Conservation (phyloP, 768 basidiomycete genomes). For the Piloderma croceum region DNA sequence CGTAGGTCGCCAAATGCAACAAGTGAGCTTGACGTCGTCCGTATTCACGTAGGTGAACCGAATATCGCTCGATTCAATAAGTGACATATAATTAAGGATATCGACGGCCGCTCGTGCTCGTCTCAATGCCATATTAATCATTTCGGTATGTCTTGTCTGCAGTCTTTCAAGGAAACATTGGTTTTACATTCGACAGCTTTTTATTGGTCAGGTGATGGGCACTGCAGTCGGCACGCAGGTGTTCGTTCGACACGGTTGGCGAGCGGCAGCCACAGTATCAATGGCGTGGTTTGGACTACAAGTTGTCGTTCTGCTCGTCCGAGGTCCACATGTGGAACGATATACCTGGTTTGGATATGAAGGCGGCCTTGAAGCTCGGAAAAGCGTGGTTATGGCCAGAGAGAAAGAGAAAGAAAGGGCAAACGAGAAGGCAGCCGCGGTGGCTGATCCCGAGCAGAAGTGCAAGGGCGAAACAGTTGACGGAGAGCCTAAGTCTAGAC, state of each 20-base stretch:
- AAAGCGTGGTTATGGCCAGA: conserved; percentile 23
- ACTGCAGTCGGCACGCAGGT: conserved; percentile 69
- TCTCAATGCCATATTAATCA: conserved; percentile 69
- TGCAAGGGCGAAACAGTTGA: no score
- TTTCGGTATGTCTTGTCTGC: conserved; percentile 55
- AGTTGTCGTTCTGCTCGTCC: conserved; percentile 49
- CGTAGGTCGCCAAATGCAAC: conserved; percentile 65
- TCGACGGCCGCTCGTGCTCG: conserved; percentile 53
- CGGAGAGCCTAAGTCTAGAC: no score
- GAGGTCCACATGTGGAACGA: conserved; percentile 59
- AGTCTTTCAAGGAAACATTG: no score
- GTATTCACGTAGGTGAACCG: conserved; percentile 44
- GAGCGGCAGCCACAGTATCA: conserved; percentile 54
- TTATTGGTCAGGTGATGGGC: conserved; percentile 80
- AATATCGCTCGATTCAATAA: conserved; percentile 5
- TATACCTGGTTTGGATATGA: conserved; percentile 63
- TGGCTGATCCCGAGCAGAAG: no score
- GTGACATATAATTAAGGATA: conserved; percentile 18
- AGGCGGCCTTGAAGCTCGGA: conserved; percentile 46
- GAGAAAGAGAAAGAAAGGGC: not conserved
- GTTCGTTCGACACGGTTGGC: conserved; percentile 68
- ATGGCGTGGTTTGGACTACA: conserved; percentile 55
- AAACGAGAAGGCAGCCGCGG: no score
- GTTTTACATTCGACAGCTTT: conserved; percentile 34
- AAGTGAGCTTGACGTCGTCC: conserved; percentile 58